These are phyloP conservation scores for Daldinia loculata DNA, from an alignment of 495 filamentous ascomycete genomes.

Conservation along the genomic window DNA sequence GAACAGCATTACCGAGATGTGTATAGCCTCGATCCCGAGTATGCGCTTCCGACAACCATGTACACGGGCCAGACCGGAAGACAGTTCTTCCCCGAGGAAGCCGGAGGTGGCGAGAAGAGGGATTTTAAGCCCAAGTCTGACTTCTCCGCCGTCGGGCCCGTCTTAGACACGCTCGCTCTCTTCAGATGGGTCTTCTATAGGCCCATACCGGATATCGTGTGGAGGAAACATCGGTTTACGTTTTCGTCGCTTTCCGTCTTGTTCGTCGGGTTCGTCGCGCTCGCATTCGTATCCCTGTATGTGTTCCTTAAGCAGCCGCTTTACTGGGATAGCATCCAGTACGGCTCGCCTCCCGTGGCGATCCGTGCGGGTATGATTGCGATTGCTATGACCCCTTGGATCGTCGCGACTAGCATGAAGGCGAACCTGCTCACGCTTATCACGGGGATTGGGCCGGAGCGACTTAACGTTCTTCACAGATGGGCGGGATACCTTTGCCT, in stretches of 20 bases:
- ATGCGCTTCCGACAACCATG: conserved; percentile 72
- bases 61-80: conserved; percentile 69
- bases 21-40: conserved; percentile 63
- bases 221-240: conserved; percentile 69
- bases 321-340: conserved; percentile 82
- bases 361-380: conserved; percentile 94
- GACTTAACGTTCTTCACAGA: conserved; percentile 91
- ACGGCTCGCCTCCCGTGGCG: conserved; percentile 87
- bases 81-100: conserved; percentile 75
- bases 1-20: conserved; percentile 63
- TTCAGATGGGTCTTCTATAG: conserved; percentile 88
- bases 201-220: conserved; percentile 73
- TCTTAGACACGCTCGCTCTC: conserved; percentile 79
- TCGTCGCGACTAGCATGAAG: conserved; percentile 88
- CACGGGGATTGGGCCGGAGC: conserved; percentile 91
- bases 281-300: conserved; percentile 80
- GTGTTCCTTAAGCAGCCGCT: conserved; percentile 84
- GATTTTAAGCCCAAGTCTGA: conserved; percentile 70
- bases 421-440: conserved; percentile 85
- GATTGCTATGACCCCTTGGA: conserved; percentile 93
- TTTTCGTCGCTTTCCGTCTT: conserved; percentile 81
- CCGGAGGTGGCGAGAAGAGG: conserved; percentile 57
- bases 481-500: conserved; percentile 92
- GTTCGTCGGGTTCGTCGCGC: conserved; percentile 67
- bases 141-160: conserved; percentile 70